Base-by-base conservation (phyloP, 106 monocot species). In the Allium fistulosum region DNA sequence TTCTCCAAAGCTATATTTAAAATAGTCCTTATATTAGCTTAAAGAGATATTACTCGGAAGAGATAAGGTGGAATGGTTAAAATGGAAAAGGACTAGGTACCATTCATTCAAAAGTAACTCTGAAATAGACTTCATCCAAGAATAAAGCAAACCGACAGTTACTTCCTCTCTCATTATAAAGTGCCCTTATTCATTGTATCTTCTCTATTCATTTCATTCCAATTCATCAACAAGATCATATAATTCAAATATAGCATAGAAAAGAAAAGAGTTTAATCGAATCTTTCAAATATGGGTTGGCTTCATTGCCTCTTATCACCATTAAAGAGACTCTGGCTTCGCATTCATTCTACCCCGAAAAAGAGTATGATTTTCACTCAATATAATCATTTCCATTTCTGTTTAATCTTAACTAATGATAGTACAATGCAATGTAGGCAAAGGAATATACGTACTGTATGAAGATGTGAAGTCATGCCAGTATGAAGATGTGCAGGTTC, bases 401-500 rank as follows among this genome's bases (percentile, higher is more conserved):
- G 17, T 63, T 11, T 55, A 55, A 12, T 55, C 15, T 55, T 11
- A 12, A 4, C 53, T 55, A 55, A 55, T 55, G 53, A 8, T 55
- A 55, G 15, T 8, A 1, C 53, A 55, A 12, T 53, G 22, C 13
- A 13, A 47, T 59, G 58, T 49, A 87, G 91, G 80, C 14, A 74
- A 75, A 61, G 90, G 90, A 58, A 87, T 91, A 52, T 79, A 82
- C 74, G 81, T 91, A 53, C 72, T 91, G 0, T 84, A 84, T 13
- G 87, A 91, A 52, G 91, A 91, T 68, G 87, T 91, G 72, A 80
- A 86, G 83, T 86, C 90, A 46, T 90, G 90, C 76, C 81, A 68
- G 51, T 83, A 78, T 26, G 90, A 90, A 58, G 90, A 90, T 26
- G 86, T 90, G 67, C 90, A 90, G 22, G 79, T 90, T 12, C 74